Conservation (phyloP, 176 grass and related monocot species). For the Phoenix dactylifera region DNA sequence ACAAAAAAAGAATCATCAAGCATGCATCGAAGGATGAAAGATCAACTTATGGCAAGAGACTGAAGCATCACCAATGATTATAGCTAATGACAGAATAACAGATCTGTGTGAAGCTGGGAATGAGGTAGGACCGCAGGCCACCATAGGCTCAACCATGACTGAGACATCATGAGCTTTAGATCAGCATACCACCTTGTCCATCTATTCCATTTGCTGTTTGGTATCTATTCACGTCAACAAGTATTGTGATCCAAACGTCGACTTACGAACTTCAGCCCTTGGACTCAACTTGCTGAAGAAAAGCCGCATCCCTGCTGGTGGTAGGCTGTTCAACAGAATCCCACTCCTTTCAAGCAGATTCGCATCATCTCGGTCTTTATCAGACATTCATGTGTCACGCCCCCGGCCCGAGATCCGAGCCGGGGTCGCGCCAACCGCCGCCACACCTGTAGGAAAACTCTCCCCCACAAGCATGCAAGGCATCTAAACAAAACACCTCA, state of each 20-base stretch:
- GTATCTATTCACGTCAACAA: constrained; percentile 9
- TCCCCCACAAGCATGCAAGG: too few relatives aligned
- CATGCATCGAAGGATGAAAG: too few relatives aligned
- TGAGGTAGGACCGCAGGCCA: constrained; percentile 12
- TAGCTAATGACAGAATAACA: too few relatives aligned
- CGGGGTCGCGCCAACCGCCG: too few relatives aligned
- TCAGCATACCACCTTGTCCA: constrained; percentile 24
- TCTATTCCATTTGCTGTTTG: neutral
- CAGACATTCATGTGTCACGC: too few relatives aligned
- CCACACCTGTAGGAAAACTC: too few relatives aligned
- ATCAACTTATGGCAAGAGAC: too few relatives aligned
- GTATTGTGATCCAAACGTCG: constrained; percentile 14
- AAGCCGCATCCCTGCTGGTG: constrained; percentile 18
- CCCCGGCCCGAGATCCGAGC: too few relatives aligned
- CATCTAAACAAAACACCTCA: too few relatives aligned
- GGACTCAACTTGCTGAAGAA: constrained; percentile 31
- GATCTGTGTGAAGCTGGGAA: neutral
- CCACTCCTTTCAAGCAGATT: constrained; percentile 31
- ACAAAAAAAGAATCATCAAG: too few relatives aligned
- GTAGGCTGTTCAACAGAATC: constrained; percentile 10
- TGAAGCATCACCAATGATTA: too few relatives aligned
- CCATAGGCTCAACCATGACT: constrained; percentile 37
- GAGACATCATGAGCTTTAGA: constrained; percentile 33
- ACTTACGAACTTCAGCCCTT: constrained; percentile 19
- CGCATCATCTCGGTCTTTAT: constrained; percentile 21